Percentiles rank a stretch among this genome's conserved stretches.
phyloP scores from a whole-genome alignment of 331 rosid genomes.

The Quercus phellos region DNA sequence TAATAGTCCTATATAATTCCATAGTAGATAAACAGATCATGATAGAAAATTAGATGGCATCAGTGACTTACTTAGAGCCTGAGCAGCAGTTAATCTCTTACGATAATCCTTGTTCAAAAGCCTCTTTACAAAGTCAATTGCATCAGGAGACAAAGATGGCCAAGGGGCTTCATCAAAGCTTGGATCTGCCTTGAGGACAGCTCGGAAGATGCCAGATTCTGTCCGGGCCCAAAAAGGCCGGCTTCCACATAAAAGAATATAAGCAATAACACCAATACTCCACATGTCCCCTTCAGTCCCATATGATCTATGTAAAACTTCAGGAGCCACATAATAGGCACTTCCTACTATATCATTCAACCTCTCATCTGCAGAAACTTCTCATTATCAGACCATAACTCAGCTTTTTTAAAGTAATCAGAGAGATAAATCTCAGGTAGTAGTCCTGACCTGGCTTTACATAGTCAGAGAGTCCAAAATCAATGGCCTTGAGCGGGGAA shows the following conservation, averaged over 20 bases:
- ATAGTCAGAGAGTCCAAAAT: conserved; percentile 86
- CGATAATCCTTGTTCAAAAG: conserved; percentile 77
- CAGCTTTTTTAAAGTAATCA: background rate
- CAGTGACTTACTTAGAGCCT: conserved; percentile 64
- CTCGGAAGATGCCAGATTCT: conserved; percentile 85
- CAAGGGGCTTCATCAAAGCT: conserved; percentile 88
- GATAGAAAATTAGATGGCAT: background rate
- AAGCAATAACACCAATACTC: conserved; percentile 97
- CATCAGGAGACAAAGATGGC: conserved; percentile 80
- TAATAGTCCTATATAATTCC: background rate
- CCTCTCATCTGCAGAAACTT: conserved; percentile 66
- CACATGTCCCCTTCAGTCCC: conserved; percentile 96
- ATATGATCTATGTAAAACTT: conserved; percentile 88
- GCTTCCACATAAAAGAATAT: conserved; percentile 91
- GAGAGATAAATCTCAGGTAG: conserved; percentile 1
- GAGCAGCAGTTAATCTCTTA: conserved; percentile 78
- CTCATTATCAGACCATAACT: conserved; percentile 14
- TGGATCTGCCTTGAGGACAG: conserved; percentile 85
- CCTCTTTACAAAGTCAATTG: conserved; percentile 76
- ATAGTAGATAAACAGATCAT: background rate
- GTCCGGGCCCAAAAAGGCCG: conserved; percentile 97
- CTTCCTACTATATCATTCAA: conserved; percentile 94
- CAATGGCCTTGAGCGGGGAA: conserved; percentile 70
- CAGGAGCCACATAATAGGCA: conserved; percentile 95
- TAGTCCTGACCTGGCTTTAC: conserved; percentile 82